Evolutionary conservation across 306 rosid genomes (phyloP).

Genomic region (Arachis stenosperma): DNA sequence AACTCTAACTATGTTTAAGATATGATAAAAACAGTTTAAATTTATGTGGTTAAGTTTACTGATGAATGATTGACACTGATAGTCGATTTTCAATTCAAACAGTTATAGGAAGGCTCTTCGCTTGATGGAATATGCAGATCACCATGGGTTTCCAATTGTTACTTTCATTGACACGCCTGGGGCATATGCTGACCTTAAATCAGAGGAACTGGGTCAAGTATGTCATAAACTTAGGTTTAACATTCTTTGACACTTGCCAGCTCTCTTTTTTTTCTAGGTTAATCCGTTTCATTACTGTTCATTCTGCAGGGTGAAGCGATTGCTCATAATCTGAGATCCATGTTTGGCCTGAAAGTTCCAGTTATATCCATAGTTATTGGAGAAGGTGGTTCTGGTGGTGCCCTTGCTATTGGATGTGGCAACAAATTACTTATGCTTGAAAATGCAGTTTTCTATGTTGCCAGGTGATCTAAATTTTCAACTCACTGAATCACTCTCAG

Average conservation of each 20-base stretch:
- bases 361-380: constrained; percentile 88
- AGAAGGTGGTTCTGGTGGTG: constrained; percentile 99
- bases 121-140: constrained; percentile 90
- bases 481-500: constrained; percentile 1
- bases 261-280: constrained; percentile 33
- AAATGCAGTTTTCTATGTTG: constrained; percentile 96
- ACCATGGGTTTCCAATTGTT: constrained; percentile 83
- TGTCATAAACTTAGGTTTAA: constrained; percentile 37
- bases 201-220: constrained; percentile 90
- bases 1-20: constrained; percentile 28
- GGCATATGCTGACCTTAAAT: constrained; percentile 93
- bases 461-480: constrained; percentile 67
- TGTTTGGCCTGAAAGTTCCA: constrained; percentile 97
- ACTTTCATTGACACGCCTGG: constrained; percentile 98
- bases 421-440: constrained; percentile 96
- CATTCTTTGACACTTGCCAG: constrained; percentile 10
- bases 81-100: constrained; percentile 44
- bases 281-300: constrained; percentile 39
- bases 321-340: constrained; percentile 86
- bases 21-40: constrained; percentile 21
- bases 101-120: constrained; percentile 96
- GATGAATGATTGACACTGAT: constrained; percentile 28
- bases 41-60: constrained; percentile 26
- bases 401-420: constrained; percentile 97
- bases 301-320: constrained; percentile 95